phyloP scores from a whole-genome alignment of 164 flowering plant genomes.

The Vitis rotundifolia region DNA sequence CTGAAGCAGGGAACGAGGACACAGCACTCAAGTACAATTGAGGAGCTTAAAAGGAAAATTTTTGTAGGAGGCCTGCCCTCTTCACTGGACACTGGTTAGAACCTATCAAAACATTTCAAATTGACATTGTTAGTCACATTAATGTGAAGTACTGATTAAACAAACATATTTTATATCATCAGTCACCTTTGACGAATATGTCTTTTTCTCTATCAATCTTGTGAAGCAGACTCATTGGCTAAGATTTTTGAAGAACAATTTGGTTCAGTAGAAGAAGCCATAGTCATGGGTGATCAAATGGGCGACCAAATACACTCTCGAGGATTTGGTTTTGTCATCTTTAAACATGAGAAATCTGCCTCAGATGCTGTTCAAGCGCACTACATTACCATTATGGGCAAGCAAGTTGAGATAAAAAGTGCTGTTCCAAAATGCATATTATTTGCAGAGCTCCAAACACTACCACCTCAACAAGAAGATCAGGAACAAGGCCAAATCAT shows the following conservation, averaged over 20 bases:
- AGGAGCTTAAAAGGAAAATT: conserved; percentile 32
- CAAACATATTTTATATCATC: not conserved
- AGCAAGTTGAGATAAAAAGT: conserved; percentile 53
- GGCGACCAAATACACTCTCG: conserved; percentile 38
- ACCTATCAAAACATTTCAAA: not conserved
- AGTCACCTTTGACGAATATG: not conserved
- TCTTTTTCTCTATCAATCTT: not conserved
- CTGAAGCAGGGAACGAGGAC: conserved; percentile 17
- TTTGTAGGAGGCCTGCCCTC: conserved; percentile 60
- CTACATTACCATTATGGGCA: conserved; percentile 39
- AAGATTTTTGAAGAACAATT: conserved; percentile 43
- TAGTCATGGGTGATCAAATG: conserved; percentile 28
- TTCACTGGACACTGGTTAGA: conserved; percentile 48
- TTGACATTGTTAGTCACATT: not conserved
- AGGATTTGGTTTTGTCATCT: conserved; percentile 61
- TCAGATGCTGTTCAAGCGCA: conserved; percentile 48
- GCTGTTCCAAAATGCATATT: conserved; percentile 30
- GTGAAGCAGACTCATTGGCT: conserved; percentile 37
- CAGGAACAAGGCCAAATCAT: conserved; percentile 3
- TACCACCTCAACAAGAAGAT: conserved; percentile 11
- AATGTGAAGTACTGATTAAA: too few species aligned
- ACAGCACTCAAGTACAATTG: conserved; percentile 6
- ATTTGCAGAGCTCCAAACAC: conserved; percentile 15
- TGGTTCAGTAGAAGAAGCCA: conserved; percentile 54
- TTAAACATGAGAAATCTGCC: conserved; percentile 45